Evolutionary conservation across 129 eudicot genomes (phyloP).

Genomic region (sunflower (Helianthus annuus)): DNA sequence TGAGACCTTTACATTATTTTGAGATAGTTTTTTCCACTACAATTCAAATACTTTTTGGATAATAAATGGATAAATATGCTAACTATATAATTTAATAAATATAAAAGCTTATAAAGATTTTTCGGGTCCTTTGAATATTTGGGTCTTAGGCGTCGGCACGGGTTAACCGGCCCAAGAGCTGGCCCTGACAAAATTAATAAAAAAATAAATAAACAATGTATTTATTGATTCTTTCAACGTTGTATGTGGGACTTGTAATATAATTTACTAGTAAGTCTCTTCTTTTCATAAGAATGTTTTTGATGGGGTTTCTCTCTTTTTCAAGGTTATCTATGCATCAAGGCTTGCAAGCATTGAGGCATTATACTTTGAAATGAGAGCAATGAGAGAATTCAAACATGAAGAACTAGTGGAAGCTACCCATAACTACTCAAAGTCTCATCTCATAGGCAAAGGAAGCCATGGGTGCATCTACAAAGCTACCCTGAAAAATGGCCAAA

Average conservation of each 20-base stretch:
- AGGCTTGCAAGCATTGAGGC: slow-evolving; percentile 20
- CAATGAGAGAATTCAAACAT: slow-evolving; percentile 49
- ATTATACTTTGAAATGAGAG: slow-evolving; percentile 10
- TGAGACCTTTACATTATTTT: too few species aligned
- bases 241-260: neutral
- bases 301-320: neutral
- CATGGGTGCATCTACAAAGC: slow-evolving; percentile 83
- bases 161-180: too few species aligned
- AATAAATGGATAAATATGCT: too few species aligned
- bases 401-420: slow-evolving; percentile 73
- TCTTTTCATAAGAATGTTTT: neutral
- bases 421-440: slow-evolving; percentile 50
- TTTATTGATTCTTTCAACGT: neutral
- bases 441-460: slow-evolving; percentile 76
- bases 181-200: neutral
- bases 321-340: slow-evolving; percentile 11
- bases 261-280: neutral
- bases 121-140: too few species aligned
- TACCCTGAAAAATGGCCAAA: slow-evolving; percentile 46
- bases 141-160: too few species aligned
- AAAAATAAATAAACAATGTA: neutral
- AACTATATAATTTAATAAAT: too few species aligned
- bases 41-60: too few species aligned
- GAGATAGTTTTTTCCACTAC: too few species aligned
- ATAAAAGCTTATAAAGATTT: too few species aligned